These are phyloP conservation scores for Forsythia suspensa DNA, from an alignment of 257 asterid genomes.

Conservation along the genomic window DNA sequence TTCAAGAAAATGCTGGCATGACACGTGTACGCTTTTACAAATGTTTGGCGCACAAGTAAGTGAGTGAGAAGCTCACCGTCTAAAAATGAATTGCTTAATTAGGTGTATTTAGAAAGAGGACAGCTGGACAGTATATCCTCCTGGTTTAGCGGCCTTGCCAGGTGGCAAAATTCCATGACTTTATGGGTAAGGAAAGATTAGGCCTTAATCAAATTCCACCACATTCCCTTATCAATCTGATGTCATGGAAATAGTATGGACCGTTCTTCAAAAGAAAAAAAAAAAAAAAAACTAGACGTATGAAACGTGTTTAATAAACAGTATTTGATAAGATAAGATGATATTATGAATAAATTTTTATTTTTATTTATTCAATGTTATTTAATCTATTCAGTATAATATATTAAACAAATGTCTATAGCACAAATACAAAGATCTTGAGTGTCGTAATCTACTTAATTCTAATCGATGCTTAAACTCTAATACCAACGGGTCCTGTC, in stretches of 20 bases:
- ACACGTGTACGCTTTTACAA: constrained; percentile 29
- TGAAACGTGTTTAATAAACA: too few species aligned
- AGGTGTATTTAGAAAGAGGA: not conserved
- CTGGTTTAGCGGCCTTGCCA: not conserved
- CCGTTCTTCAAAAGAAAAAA: too few species aligned
- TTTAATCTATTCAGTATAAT: too few species aligned
- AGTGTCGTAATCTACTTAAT: too few species aligned
- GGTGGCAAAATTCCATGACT: not conserved
- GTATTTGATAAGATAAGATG: too few species aligned
- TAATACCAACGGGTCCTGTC: too few species aligned
- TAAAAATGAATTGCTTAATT: constrained; percentile 1
- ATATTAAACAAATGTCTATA: too few species aligned
- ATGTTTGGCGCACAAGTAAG: constrained; percentile 25
- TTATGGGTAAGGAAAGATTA: not conserved
- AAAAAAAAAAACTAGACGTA: too few species aligned
- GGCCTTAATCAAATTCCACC: constrained; percentile 4
- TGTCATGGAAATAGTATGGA: not conserved
- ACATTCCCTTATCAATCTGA: not conserved
- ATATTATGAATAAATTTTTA: too few species aligned
- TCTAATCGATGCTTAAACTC: too few species aligned
- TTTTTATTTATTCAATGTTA: too few species aligned
- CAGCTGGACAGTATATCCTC: not conserved
- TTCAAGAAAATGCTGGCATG: not conserved
- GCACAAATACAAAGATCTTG: too few species aligned
- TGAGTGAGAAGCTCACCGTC: not conserved